A percentile compares a stretch with the other conserved stretches of the same genome.
These are phyloP conservation scores for Benincasa hispida DNA, from an alignment of 306 rosid genomes.

Conservation along the genomic window DNA sequence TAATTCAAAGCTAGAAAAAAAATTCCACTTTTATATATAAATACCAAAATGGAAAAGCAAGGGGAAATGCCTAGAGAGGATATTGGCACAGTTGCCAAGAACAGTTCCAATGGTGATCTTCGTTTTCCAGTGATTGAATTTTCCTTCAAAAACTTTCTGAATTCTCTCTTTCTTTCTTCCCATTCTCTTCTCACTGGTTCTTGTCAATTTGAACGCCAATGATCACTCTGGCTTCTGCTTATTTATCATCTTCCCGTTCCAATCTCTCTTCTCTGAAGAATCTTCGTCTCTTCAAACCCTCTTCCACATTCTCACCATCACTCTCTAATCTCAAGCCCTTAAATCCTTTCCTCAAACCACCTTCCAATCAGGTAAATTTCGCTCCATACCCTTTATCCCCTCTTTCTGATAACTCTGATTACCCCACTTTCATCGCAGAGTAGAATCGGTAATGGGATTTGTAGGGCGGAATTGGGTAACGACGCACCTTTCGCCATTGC, in stretches of 20 bases:
- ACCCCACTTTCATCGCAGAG: slow-evolving; percentile 3
- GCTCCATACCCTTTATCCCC: background rate
- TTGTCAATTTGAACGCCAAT: background rate
- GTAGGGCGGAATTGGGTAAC: slow-evolving; percentile 39
- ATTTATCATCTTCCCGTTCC: background rate
- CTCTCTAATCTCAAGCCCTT: background rate
- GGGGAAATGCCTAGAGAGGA: background rate
- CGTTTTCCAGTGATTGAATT: background rate
- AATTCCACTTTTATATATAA: too few relatives aligned
- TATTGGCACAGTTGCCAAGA: background rate
- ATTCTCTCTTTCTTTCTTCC: background rate
- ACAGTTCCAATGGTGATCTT: background rate
- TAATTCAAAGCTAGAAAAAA: too few relatives aligned
- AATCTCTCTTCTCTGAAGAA: background rate
- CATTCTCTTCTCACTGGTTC: background rate
- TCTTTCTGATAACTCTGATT: background rate
- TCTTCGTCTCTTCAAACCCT: slow-evolving; percentile 2
- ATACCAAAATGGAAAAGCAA: too few relatives aligned
- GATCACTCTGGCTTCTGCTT: background rate
- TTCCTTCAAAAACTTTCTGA: background rate
- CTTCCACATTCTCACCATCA: slow-evolving; percentile 7
- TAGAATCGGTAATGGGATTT: slow-evolving; percentile 8
- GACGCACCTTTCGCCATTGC: slow-evolving; percentile 80
- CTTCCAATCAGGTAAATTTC: slow-evolving; percentile 6
- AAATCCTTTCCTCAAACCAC: background rate